Base-by-base conservation (phyloP, 2,329 filamentous ascomycete species). In the Aspergillus unguis region DNA sequence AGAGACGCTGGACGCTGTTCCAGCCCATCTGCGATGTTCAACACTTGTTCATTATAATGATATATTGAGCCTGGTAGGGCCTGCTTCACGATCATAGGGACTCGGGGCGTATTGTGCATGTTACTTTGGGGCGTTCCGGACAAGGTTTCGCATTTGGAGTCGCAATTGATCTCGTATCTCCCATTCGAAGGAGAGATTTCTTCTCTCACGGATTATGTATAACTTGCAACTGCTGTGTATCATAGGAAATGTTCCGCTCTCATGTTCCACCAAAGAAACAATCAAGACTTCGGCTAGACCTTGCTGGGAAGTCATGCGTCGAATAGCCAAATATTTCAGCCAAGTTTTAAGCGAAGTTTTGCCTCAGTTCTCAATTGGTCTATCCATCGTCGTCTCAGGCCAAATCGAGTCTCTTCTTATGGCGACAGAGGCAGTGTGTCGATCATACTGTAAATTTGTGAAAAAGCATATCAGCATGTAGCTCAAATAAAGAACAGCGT, bases 141-240 rank as follows among this genome's bases (percentile, higher is more conserved):
- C 11, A 43, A 32, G 32, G 11, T 23, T 37, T 42, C 37, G 42
- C 37, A 50, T 42, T 36, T 29, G 29, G 45, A 31, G 46, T 46
- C 26, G 35, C n/a, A 46, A 23, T 53, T 29, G 37, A 37, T 31
- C n/a, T n/a, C 25, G 17, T 25, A 32, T 40, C 36, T 11, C 29
- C 36, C 1, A 9, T 29, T 41, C 28, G 25, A 17, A 17, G 17
- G 40, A 37, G 42, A 44, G 29, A 17, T 43, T 46, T 27, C 17
- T 38, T 42, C 41, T 53, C 35, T 33, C 41, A 46, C 46, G 37
- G 36, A 37, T 49, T 44, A 42, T 49, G 46, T 44, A 46, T 50
- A 49, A 40, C 41, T 53, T 53, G 45, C 37, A 49, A 41, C 29
- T 46, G 41, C 51, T 47, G 35, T 52, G 50, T 53, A 53, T 41